Evolutionary conservation across 73 alveolate genomes (phyloP), one percentile per base, ranked within the genome.

Genomic region (Paraurostyla sp.): DNA sequence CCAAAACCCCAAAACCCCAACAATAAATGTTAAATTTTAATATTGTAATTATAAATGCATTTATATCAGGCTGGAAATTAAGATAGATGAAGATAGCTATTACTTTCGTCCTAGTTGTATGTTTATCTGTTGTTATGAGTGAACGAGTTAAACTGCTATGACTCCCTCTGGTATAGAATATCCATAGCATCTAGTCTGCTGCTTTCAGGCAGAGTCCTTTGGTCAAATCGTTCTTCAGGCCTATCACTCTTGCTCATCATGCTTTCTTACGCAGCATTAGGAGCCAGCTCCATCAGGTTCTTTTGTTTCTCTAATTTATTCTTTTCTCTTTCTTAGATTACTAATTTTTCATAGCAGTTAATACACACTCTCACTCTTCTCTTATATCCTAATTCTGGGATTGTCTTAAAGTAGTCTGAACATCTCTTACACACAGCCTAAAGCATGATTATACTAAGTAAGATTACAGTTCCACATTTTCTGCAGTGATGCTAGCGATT

Each of bases 401-500:
- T 13, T 40, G 20, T 41, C 13, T 35, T 13, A 69, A 69, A 69
- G 41, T 69, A 69, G 25, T 69, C 40, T 15, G 84, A 69, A 69
- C 84, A 69, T 11, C 20, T 20, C 40, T 43, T 69, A 38, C 84
- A 69, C 9, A 69, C 84, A 3, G 84, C 84, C 84, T 69, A 69
- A 2, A 69, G 4, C 6, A 18, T 16, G 18, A 36, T 16, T 38
- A n/a, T 3, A 9, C 2, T 32, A 41, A 69, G 4, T 63, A 22
- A 69, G 3, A 7, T 69, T 69, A 69, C 84, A 13, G 62, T 43
- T 69, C 84, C 84, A 40, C 84, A 69, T 38, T 69, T 41, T 69
- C 84, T 69, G 65, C 84, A 69, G 35, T 69, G 84, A 69, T 69
- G 84, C 62, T 69, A 69, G 18, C 84, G 84, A 13, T 3, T 7